Base-by-base conservation (phyloP, 2,329 filamentous ascomycete genomes). In the Conoideocrella luteorostrata region DNA sequence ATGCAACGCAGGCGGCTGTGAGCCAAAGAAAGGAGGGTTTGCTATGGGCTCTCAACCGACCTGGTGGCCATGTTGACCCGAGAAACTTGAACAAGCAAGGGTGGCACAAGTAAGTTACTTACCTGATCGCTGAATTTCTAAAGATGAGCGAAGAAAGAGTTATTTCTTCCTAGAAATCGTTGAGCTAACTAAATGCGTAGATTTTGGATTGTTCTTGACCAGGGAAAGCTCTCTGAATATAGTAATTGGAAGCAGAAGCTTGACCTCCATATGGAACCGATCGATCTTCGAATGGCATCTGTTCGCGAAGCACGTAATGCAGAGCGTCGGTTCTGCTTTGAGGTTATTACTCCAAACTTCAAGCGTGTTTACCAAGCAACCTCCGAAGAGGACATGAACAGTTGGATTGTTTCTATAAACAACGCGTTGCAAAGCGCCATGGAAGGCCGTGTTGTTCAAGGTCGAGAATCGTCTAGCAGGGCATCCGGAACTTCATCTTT, bases 201-300 rank as follows among this genome's bases (percentile, higher is more conserved):
- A 60, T 98, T 97, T 66, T 98, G 93, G 93, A 94, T 98, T 51
- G 93, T 98, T 2, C 74, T 98, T 35, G 94, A 97, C 61, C 90
- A 95, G 64, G 93, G 93, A 20, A 95, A 93, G 61, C 75, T 98
- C 13, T 96, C 91, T 2, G 93, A 98, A 60, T 98, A 98, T 66
- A 95, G 90, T 61, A 97, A 98, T 63, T 98, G 93, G 93, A 98
- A 98, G 66, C 88, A 98, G 62, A 91, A 82, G 62, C 77, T 98
- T 20, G 93, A 98, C 64, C 72, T 97, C 21, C 94, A 98, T 62
- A 97, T 95, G 81, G 93, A 97, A 2, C 93, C 93, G 0, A 97
- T 98, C 52, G 94, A 98, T 63, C 72, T 98, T 36, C 86, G 93
- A 28, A 93, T 97, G 81, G 93, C 93, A 9, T 97, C 93, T 13